Evolutionary conservation across 306 rosid genomes (phyloP).

Genomic region (Cicer pinnatifidum): DNA sequence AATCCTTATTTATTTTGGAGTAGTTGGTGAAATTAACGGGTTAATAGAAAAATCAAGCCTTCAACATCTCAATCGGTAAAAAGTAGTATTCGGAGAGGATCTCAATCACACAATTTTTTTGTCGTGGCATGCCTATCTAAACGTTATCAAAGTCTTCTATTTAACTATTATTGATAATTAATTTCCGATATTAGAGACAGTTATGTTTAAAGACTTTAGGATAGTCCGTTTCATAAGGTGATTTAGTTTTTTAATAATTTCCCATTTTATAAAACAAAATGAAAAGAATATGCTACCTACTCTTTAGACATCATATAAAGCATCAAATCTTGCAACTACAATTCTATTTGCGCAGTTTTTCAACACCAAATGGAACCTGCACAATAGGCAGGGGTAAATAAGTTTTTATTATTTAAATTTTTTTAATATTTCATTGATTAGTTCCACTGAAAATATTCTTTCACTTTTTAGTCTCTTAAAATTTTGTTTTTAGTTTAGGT

Average conservation of each 20-base stretch:
- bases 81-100: conserved; percentile 30
- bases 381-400: neutral
- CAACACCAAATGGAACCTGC: neutral
- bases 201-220: no score
- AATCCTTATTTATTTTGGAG: neutral
- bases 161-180: no score
- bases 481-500: no score
- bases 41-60: conserved; percentile 8
- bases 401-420: no score
- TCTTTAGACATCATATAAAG: conserved; percentile 7
- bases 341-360: neutral
- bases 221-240: no score
- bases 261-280: no score
- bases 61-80: conserved; percentile 5
- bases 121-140: neutral
- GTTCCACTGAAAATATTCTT: no score
- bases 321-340: conserved; percentile 16
- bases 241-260: no score
- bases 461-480: no score
- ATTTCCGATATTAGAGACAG: no score
- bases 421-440: no score
- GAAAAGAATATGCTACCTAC: conserved; percentile 19
- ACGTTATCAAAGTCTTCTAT: neutral
- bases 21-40: conserved; percentile 5
- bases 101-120: neutral